Evolutionary conservation across 148 eudicot genomes (phyloP).

Genomic region (Chenopodium suecicum): DNA sequence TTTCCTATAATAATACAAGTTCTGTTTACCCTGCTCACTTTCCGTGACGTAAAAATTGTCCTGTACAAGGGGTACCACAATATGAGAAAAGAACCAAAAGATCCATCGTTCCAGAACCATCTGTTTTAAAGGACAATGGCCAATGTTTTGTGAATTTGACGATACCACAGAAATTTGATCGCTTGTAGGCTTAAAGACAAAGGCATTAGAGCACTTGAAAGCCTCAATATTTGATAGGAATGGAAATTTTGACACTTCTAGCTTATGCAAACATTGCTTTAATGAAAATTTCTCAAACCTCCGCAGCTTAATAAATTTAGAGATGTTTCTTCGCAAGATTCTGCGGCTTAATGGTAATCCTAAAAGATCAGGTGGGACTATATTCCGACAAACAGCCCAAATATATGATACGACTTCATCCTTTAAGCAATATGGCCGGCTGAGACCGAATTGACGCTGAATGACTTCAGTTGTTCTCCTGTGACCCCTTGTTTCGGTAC

Average conservation of each 20-base stretch:
- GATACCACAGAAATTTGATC: conserved; percentile 8
- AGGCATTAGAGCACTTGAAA: conserved; percentile 25
- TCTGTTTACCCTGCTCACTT: conserved; percentile 75
- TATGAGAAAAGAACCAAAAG: conserved; percentile 63
- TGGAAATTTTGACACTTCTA: conserved; percentile 60
- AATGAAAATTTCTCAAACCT: conserved; percentile 70
- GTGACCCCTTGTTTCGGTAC: conserved; percentile 7
- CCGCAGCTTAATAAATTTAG: conserved; percentile 56
- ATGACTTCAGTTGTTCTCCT: conserved; percentile 18
- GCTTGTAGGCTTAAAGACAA: conserved; percentile 10
- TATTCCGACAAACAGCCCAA: conserved; percentile 85
- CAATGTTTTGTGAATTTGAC: conserved; percentile 2
- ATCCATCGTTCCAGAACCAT: conserved; percentile 67
- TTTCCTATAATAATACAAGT: conserved; percentile 55
- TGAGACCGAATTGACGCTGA: conserved; percentile 40
- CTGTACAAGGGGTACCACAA: conserved; percentile 67
- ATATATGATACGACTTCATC: conserved; percentile 69
- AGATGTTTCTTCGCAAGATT: conserved; percentile 60
- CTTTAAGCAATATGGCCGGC: conserved; percentile 45
- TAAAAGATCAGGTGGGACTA: conserved; percentile 61
- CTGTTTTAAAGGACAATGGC: conserved; percentile 30
- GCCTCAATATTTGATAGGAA: conserved; percentile 47
- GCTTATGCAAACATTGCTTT: conserved; percentile 54
- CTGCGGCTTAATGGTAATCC: conserved; percentile 64
- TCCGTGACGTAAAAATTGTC: conserved; percentile 88